These are phyloP conservation scores for Sphaerulina musiva DNA, from an alignment of 2,329 filamentous ascomycete genomes.

Conservation along the genomic window DNA sequence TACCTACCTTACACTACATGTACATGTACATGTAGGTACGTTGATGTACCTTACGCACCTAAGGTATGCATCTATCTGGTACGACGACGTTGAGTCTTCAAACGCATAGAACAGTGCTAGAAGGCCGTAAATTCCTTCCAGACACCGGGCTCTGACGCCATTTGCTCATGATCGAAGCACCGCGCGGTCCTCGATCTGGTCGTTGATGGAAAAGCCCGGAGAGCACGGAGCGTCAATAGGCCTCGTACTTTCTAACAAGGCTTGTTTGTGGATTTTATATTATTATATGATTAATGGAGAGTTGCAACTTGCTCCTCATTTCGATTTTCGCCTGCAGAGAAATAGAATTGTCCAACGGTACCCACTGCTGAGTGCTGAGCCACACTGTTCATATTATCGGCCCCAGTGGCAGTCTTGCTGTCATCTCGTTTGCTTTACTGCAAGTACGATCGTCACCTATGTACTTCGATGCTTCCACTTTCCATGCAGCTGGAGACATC, in stretches of 20 bases:
- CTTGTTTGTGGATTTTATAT: background rate
- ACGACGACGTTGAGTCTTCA: conserved; percentile 4
- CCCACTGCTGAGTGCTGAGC: background rate
- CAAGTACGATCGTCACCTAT: too few species aligned
- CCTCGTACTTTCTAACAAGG: background rate
- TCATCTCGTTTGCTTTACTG: too few species aligned
- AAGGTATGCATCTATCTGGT: conserved; percentile 14
- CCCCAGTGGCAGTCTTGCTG: too few species aligned
- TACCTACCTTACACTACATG: background rate
- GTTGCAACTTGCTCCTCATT: conserved; percentile 9
- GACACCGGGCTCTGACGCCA: conserved; percentile 16
- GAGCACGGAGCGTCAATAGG: conserved; percentile 6
- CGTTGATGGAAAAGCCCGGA: conserved; percentile 5
- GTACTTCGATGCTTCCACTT: too few species aligned
- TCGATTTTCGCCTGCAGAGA: conserved; percentile 1
- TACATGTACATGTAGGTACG: too few species aligned
- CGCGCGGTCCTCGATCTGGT: conserved; percentile 3
- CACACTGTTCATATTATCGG: conserved; percentile 5
- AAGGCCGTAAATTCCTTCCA: conserved; percentile 9
- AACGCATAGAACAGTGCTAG: conserved; percentile 16
- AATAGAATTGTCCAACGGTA: background rate
- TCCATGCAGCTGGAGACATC: too few species aligned
- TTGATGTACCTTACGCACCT: too few species aligned
- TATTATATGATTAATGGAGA: background rate
- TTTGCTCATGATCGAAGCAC: conserved; percentile 7